Base-by-base conservation (phyloP, 441 rosid species). In the Eruca vesicaria region DNA sequence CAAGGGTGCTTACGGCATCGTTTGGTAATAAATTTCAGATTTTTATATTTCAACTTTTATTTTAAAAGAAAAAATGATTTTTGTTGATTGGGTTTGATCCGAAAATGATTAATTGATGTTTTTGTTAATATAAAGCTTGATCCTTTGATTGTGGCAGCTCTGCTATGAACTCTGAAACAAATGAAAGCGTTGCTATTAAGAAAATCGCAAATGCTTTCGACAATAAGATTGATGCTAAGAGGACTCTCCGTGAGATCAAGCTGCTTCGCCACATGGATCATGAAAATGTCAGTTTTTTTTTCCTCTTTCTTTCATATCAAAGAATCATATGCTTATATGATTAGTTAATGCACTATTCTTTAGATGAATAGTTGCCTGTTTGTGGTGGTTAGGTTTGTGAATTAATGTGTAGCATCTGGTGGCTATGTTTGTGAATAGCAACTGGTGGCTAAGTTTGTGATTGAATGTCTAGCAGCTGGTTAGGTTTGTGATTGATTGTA, bases 171-270 rank as follows among this genome's bases (percentile, higher is more conserved):
- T 89, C 91, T 7, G 98, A 93, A 76, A 90, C 90, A 1, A 86
- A 76, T 12, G 98, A 93, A 78, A 82, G 82, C 23, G 92, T 91
- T 55, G 98, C 97, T 0, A 74, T 93, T 33, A 93, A 93, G 91
- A 93, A 93, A 86, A 93, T 93, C 38, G 90, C 93, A 9, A 93
- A 93, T 80, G 97, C 98, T 8, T 93, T 93, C 29, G 98, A 90
- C 45, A 93, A 93, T 76, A 93, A 82, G 78, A 85, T 93, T 55
- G 98, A 89, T 43, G 98, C 98, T 1, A 93, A 93, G 85, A 88
- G 95, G 80, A 93, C 97, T n/a, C 95, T 93, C 50, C 93, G 98
- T 0, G 98, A 90, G 88, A 93, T 93, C 87, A 89, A 93, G 86
- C 81, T 93, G 38, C 98, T 93, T 80, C 90, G 98, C 9, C 97